phyloP scores from a whole-genome alignment of 2,329 filamentous ascomycete species.

The Cryphonectria nitschkei region DNA sequence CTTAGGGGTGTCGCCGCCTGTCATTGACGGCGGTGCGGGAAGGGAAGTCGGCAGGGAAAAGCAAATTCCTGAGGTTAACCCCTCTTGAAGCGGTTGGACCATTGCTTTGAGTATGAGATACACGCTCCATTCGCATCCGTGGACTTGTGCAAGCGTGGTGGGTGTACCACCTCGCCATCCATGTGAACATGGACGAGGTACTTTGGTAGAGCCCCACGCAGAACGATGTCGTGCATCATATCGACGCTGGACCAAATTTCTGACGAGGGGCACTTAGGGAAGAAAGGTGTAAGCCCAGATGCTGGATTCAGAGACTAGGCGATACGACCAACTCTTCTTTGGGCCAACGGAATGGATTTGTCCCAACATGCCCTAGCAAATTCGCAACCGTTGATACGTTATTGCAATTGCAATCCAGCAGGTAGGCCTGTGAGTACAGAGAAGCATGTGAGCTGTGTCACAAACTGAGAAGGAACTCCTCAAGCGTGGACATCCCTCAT shows the following conservation, averaged over 20 bases:
- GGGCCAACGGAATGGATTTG: neutral
- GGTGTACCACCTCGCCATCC: neutral
- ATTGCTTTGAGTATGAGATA: neutral
- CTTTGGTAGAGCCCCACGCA: slow-evolving; percentile 3
- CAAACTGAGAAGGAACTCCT: neutral
- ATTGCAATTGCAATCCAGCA: neutral
- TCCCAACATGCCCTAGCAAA: neutral
- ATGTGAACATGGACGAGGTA: neutral
- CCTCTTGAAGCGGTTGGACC: neutral
- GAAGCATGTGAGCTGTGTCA: neutral
- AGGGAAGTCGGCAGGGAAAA: neutral
- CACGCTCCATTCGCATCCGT: neutral
- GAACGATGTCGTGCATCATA: slow-evolving; percentile 20
- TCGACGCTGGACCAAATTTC: neutral
- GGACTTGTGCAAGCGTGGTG: slow-evolving; percentile 1
- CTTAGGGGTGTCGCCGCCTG: too few species aligned
- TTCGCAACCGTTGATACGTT: neutral
- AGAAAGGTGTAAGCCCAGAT: neutral
- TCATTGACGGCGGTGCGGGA: neutral
- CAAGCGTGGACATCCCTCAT: neutral
- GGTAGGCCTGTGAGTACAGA: neutral
- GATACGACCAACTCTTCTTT: neutral
- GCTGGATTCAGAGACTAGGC: neutral
- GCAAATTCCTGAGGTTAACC: neutral
- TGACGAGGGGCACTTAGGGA: neutral